Evolutionary conservation across 192 early-diverging fungal species (phyloP), one percentile per base, ranked within the genome.

Genomic region (Backusella liffmaniae): DNA sequence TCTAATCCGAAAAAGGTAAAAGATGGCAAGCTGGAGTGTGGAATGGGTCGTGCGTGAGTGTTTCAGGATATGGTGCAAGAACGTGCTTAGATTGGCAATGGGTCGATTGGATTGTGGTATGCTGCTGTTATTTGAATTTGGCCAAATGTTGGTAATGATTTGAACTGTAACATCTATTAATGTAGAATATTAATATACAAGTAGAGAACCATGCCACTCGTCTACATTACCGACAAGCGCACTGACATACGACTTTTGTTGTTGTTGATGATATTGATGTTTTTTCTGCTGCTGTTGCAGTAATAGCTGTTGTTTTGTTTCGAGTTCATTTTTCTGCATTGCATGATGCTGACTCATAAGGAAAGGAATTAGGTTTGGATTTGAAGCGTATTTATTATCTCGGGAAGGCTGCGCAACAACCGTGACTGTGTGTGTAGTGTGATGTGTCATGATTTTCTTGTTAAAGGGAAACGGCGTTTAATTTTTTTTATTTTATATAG

Each of bases 21-120:
- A 80, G 13, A 91, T 78, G 21, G 90, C 88, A 49, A 90, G 83
- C 75, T 90, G 87, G 30, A 91, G 80, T 1, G 88, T 90, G 10
- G 89, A 88, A 77, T 86, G 90, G 44, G 88, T 88, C 13, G 87
- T 87, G 26, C 84, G 79, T 13, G 89, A 90, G 18, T 87, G 86
- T 21, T 85, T 85, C 13, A 91, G 77, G 35, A 90, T 80, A 71
- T 90, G 84, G 30, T 85, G 80, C 49, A 91, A 79, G 53, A 91
- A 88, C 23, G 67, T 49, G 18, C 73, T 77, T 18, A 85, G 72
- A 13, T 83, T 83, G n/a, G 70, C 66, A 36, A 75, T 74, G 29
- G 80, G 82, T 21, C n/a, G 72, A 69, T 6, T 39, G 4, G 69
- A 5, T 2, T 35, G 16, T 32, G 18, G 34, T 49, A 39, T 29